These are phyloP conservation scores for Populus nigra DNA, from an alignment of 345 rosid genomes.

Conservation along the genomic window DNA sequence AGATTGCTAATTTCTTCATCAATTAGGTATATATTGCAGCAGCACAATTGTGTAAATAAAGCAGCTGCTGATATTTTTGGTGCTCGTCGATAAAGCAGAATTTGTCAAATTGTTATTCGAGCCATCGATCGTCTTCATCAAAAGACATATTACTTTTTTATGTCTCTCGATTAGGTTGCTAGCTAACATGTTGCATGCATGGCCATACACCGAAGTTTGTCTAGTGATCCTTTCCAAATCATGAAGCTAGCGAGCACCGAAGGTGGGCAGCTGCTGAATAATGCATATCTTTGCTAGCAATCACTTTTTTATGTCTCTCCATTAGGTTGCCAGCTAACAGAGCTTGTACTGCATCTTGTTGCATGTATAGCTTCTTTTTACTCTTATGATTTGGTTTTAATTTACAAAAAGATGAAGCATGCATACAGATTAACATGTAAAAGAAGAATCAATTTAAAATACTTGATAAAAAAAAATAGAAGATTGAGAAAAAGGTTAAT, in stretches of 20 bases:
- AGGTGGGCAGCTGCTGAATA: background rate
- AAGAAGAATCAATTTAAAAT: too few relatives aligned
- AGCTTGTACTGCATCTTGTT: too few relatives aligned
- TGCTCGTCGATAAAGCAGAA: background rate
- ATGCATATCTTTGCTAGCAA: background rate
- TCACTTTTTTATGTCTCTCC: background rate
- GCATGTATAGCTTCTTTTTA: too few relatives aligned
- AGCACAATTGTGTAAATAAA: background rate
- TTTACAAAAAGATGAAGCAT: too few relatives aligned
- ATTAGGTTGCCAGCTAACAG: too few relatives aligned
- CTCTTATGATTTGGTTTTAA: too few relatives aligned
- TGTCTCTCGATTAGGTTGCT: background rate
- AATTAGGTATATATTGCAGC: background rate
- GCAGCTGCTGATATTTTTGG: background rate
- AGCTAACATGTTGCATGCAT: background rate
- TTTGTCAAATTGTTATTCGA: background rate
- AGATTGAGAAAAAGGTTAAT: too few relatives aligned
- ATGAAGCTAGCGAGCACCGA: background rate
- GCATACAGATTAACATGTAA: too few relatives aligned
- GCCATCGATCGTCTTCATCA: background rate
- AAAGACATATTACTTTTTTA: background rate
- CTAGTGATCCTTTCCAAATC: background rate
- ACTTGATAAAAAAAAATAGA: too few relatives aligned
- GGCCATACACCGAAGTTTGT: background rate
- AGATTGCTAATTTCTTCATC: background rate